Evolutionary conservation across 2,329 filamentous ascomycete species (phyloP), one percentile per base, ranked within the genome.

Genomic region (Aspergillus clavatus): DNA sequence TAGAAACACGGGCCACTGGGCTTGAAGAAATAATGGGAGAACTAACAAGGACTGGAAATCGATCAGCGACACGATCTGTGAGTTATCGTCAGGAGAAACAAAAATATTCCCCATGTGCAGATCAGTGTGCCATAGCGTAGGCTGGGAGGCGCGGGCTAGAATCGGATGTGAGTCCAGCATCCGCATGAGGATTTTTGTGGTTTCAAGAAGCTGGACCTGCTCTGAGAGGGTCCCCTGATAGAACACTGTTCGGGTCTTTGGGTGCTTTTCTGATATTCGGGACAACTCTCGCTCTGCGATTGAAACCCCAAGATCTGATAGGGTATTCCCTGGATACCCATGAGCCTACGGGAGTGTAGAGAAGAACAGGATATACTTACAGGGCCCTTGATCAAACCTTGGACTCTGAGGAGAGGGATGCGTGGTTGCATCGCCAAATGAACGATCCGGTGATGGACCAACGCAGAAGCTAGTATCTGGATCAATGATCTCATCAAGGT

Each of bases 21-120:
- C 55, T 28, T 65, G 55, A n/a, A 61, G 50, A 42, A 64, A 62
- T 29, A 40, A n/a, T 0, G 59, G 63, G 7, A 56, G 51, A 5
- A 67, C 45, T 6, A 51, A 53, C 33, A 54, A 31, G 10, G 51
- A 55, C 42, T 63, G 59, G 19, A 55, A 50, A 39, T 63, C 60
- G 29, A 63, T 61, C 1, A 60, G 14, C 0, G 45, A 46, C n/a
- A 47, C 33, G 28, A 62, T 60, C 38, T n/a, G 27, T 27, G 53
- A 51, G 36, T 40, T 40, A 0, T 61, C 46, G 11, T 56, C 41
- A 3, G 52, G 35, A 7, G 52, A 45, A 18, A 62, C 56, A 35
- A 57, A 67, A 11, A 69, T 66, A 38, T 68, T 68, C 21, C 62
- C 63, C 57, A 65, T 57, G 21, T 59, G 51, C 26, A 59, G 48